Base-by-base conservation (phyloP, 169 alveolate genomes). In the Cryptosporidium andersoni region DNA sequence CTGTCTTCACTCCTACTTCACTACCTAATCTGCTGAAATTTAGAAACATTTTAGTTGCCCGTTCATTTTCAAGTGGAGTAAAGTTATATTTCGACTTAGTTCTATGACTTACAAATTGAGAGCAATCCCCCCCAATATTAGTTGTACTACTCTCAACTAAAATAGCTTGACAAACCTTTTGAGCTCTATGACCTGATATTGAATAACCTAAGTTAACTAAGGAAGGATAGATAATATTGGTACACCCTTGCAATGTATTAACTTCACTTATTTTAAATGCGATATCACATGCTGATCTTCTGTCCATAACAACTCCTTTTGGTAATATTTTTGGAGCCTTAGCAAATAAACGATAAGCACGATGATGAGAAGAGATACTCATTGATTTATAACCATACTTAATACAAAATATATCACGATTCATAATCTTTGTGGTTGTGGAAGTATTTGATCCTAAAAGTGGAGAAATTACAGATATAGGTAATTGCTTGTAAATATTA, bases 151-250 rank as follows among this genome's bases (percentile, higher is more conserved):
- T 68, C 42, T 74, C 85, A 58, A 74, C 45, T 4, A 66, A 66
- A 58, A 74, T 74, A 56, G 85, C 85, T 12, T 11, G 47, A 48
- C 85, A 74, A 43, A 74, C 64, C 63, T 74, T 74, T 39, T 74
- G 74, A 9, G 56, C 34, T 74, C 85, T 74, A 16, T 16, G 25
- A 16, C 25, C 63, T 48, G 85, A 74, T 45, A 74, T 68, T 12
- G 85, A 56, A 55, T 36, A 74, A 16, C 85, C 85, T 58, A 74
- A 68, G 45, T 68, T 74, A 16, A 58, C 49, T 12, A 74, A 58
- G 11, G 85, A 42, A 36, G 85, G 85, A 58, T 74, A 74, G 9
- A 74, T 43, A 43, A 58, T 5, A n/a, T 52, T 74, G 6, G 64
- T 43, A 36, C 85, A 74, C 12, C 55, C 85, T 36, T 74, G 55